phyloP scores from a whole-genome alignment of 257 asterid species.

The Ligustrum vulgare region DNA sequence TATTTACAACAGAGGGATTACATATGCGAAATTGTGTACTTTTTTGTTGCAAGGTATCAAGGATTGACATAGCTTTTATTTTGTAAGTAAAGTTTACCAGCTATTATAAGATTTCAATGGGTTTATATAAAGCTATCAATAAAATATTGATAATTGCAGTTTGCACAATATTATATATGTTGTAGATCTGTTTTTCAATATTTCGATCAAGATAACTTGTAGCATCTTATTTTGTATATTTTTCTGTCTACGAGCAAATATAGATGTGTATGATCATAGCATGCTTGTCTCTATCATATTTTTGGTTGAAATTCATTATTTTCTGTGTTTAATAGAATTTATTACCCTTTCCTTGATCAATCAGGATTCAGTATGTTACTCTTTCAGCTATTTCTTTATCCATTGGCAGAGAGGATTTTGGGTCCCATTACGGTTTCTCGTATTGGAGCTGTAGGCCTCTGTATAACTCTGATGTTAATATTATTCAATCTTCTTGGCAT shows the following conservation, averaged over 20 bases:
- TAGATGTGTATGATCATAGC: not conserved
- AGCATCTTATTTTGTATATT: not conserved
- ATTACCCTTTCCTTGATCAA: conserved; percentile 13
- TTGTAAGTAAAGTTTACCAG: not conserved
- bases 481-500: not conserved
- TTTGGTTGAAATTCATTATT: not conserved
- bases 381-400: conserved; percentile 69
- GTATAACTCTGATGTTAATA: conserved; percentile 7
- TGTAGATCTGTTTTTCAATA: not conserved
- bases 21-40: not conserved
- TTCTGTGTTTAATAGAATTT: not conserved
- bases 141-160: not conserved
- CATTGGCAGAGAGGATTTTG: conserved; percentile 49
- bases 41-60: not conserved
- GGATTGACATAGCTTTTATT: not conserved
- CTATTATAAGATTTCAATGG: not conserved
- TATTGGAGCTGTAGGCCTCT: conserved; percentile 61
- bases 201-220: not conserved
- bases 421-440: conserved; percentile 70
- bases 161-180: not conserved
- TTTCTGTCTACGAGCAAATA: not conserved
- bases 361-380: conserved; percentile 73
- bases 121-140: not conserved
- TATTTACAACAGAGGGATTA: not conserved
- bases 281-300: not conserved